Evolutionary conservation across 164 flowering plant species (phyloP).

Genomic region (Vitis amurensis): DNA sequence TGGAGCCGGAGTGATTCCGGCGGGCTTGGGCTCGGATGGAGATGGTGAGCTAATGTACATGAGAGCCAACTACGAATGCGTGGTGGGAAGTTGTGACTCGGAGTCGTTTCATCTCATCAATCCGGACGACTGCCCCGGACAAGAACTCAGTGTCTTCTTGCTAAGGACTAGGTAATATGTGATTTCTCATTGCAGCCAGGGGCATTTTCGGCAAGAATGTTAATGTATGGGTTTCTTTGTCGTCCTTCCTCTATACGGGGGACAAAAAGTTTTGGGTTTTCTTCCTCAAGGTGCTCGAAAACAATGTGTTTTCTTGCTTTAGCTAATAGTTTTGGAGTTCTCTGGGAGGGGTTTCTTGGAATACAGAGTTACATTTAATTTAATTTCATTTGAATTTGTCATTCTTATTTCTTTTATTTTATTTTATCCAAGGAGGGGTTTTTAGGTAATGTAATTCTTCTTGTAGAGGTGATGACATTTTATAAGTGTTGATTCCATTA

Average conservation of each 20-base stretch:
- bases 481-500: too few relatives aligned
- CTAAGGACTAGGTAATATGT: constrained; percentile 39
- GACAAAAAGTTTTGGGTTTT: constrained; percentile 3
- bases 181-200: too few relatives aligned
- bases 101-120: constrained; percentile 81
- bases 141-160: constrained; percentile 88
- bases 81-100: constrained; percentile 64
- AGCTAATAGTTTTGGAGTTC: neutral
- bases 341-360: neutral
- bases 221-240: neutral
- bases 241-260: neutral
- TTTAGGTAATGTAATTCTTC: too few relatives aligned
- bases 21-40: constrained; percentile 27
- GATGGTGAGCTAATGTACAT: constrained; percentile 66
- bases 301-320: constrained; percentile 10
- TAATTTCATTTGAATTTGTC: neutral
- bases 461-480: too few relatives aligned
- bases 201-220: too few relatives aligned
- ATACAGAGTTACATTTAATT: neutral
- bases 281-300: constrained; percentile 7
- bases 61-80: constrained; percentile 79
- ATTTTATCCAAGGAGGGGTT: too few relatives aligned
- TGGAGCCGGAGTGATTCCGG: constrained; percentile 80
- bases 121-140: constrained; percentile 62
- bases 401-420: too few relatives aligned